Evolutionary conservation across 2,329 filamentous ascomycete species (phyloP).

Genomic region (Fusarium luffae): DNA sequence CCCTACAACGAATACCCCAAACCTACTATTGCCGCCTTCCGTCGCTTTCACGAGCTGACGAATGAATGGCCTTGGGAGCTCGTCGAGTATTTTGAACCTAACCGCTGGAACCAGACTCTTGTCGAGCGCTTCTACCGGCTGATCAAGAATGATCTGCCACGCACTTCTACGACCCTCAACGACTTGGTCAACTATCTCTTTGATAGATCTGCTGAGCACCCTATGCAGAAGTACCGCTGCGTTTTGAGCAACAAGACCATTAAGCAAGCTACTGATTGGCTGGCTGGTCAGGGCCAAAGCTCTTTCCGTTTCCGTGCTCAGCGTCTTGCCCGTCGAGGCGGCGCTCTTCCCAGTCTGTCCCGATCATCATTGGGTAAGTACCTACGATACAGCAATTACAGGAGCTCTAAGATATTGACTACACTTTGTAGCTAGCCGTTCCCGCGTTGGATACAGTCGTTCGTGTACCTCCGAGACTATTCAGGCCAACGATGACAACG

Average conservation of each 20-base stretch:
- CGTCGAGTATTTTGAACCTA: neutral
- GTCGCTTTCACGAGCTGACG: neutral
- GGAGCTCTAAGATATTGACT: no score
- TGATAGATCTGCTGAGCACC: neutral
- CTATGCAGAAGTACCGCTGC: rapidly evolving
- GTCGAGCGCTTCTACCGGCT: neutral
- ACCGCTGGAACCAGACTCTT: neutral
- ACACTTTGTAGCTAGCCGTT: neutral
- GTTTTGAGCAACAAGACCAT: neutral
- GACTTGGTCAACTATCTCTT: neutral
- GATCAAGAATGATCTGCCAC: neutral
- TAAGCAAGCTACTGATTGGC: neutral
- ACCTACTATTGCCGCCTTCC: rapidly evolving
- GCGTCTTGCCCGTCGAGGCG: neutral
- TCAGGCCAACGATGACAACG: neutral
- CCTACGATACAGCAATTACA: no score
- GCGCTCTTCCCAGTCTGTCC: neutral
- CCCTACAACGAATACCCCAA: neutral
- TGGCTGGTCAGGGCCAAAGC: neutral
- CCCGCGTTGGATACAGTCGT: neutral
- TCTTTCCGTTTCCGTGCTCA: neutral
- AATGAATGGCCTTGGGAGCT: conserved; percentile 21
- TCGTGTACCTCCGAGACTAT: neutral
- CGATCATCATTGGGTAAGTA: neutral
- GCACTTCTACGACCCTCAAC: neutral